Evolutionary conservation across 768 basidiomycete species (phyloP), one percentile per base, ranked within the genome.

Genomic region (Mycena sanguinolenta): DNA sequence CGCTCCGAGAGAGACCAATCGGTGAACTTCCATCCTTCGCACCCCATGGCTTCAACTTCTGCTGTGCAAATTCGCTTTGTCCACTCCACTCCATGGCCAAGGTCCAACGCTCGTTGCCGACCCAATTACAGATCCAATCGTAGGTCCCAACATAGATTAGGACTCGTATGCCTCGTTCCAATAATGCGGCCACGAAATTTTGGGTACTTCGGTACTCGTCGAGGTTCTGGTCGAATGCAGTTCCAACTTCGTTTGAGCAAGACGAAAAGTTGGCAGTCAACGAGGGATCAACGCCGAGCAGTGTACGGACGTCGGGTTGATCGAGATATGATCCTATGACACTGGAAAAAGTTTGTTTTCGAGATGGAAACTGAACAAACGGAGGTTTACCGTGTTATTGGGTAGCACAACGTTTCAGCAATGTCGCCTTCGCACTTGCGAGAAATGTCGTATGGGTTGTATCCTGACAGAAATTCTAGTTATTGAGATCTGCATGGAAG

Each of bases 51-150:
- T 44, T 32, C 77, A 90, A 78, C 21, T 80, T 72, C 72, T 67
- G 8, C 77, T n/a, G n/a, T 58, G 13, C 77, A 88, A 74, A 84
- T 81, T 73, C 86, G 70, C 73, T 74, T 58, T 86, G 80, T 2
- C 92, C 92, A 53, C 86, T 88, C 95, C 95, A 95, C 65, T 92
- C 88, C 69, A 96, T 82, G 30, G 81, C 80, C 58, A 90, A 79
- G 9, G 90, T 88, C 93, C 93, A 95, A 34, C 85, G 82, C 74
- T 91, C 87, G 77, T 95, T 95, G 6, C 90, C 91, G 30, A 92
- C 80, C 85, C 89, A 91, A 77, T 93, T 93, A 78, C 92, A 94
- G 61, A 90, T 90, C 89, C 89, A 92, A 73, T 93, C 92, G 67
- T 91, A 90, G 36, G 84, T 85, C 9, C 92, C 92, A 1, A 90